A percentile compares a stretch with the other conserved stretches of the same genome.
Conservation (phyloP, 139 green algal genomes). For the Coelastrella sp. region DNA sequence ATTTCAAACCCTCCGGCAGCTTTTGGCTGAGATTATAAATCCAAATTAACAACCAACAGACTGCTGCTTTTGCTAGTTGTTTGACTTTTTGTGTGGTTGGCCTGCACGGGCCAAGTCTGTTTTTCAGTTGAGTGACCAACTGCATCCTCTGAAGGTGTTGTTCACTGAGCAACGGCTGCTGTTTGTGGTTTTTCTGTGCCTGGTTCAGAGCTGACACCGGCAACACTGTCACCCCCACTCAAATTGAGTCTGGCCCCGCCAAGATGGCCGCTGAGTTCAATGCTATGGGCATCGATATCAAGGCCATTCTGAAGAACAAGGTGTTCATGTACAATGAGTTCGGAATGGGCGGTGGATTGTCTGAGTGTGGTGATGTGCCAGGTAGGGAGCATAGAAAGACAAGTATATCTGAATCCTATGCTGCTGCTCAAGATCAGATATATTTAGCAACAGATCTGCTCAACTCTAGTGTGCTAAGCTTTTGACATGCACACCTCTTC, state of each 20-base stretch:
- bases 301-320: background rate
- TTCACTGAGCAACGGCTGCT: background rate
- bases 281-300: slow-evolving; percentile 38
- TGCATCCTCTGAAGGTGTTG: background rate
- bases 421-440: too few species aligned
- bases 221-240: background rate
- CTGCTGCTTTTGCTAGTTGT: too few species aligned
- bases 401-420: too few species aligned
- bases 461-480: too few species aligned
- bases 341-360: slow-evolving; percentile 36
- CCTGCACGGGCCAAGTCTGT: background rate
- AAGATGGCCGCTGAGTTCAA: slow-evolving; percentile 35
- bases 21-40: too few species aligned
- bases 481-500: too few species aligned
- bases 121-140: background rate
- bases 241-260: slow-evolving; percentile 21
- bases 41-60: too few species aligned
- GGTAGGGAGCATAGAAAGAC: background rate
- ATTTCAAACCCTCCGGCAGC: too few species aligned
- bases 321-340: slow-evolving; percentile 49
- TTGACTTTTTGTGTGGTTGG: too few species aligned
- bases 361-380: slow-evolving; percentile 42
- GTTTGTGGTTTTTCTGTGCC: background rate
- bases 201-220: slow-evolving; percentile 23
- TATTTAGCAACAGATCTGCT: too few species aligned